Evolutionary conservation across 1,284 basidiomycete genomes (phyloP).

Genomic region (Amylostereum areolatum): DNA sequence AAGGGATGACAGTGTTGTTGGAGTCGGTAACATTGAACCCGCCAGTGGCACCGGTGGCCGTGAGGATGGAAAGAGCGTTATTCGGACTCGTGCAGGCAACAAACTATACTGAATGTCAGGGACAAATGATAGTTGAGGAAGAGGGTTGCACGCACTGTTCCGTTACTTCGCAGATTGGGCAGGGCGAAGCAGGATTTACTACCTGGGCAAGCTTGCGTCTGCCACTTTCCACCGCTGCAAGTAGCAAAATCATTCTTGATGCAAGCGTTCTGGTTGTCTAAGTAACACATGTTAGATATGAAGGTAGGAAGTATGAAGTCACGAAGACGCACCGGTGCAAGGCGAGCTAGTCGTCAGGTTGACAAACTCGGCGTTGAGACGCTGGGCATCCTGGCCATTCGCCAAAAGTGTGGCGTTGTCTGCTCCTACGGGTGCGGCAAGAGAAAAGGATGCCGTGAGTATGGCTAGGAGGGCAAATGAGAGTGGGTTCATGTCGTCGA

Average conservation of each 20-base stretch:
- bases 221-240: slow-evolving; percentile 38
- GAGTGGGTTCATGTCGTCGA: slow-evolving; percentile 10
- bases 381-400: slow-evolving; percentile 44
- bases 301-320: neutral
- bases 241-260: slow-evolving; percentile 30
- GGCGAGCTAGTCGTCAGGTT: slow-evolving; percentile 30
- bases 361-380: slow-evolving; percentile 40
- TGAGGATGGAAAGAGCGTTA: slow-evolving; percentile 35
- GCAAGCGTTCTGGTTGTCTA: slow-evolving; percentile 41
- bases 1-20: slow-evolving; percentile 11
- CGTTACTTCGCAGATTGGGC: slow-evolving; percentile 32
- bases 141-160: slow-evolving; percentile 33
- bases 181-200: slow-evolving; percentile 39
- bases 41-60: slow-evolving; percentile 36
- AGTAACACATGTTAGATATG: neutral
- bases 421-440: slow-evolving; percentile 27
- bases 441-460: slow-evolving; percentile 12
- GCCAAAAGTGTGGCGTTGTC: slow-evolving; percentile 33
- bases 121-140: neutral
- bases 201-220: slow-evolving; percentile 27
- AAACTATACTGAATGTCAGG: slow-evolving; percentile 21
- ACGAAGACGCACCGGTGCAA: slow-evolving; percentile 34
- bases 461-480: slow-evolving; percentile 17
- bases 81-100: slow-evolving; percentile 40
- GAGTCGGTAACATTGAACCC: slow-evolving; percentile 28